Evolutionary conservation across 805 yeast genomes (phyloP), one percentile per base, ranked within the genome.

Genomic region (Tetrapisispora iriomotensis): DNA sequence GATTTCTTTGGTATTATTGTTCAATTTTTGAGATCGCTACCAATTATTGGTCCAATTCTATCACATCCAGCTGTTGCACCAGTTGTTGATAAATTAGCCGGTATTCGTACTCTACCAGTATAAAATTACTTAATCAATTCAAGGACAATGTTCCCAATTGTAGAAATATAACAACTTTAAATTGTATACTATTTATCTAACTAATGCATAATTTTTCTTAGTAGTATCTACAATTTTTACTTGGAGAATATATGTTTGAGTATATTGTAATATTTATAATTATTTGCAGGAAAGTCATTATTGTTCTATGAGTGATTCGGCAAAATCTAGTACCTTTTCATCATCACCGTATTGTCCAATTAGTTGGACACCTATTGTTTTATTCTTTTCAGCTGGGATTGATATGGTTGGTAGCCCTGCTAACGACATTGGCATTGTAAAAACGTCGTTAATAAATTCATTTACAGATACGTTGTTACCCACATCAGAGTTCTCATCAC

Each of bases 1-100:
- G 97, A 92, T 62, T 88, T 92, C 61, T 83, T 90, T 54, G 86
- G 94, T 20, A 84, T 94, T 10, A 78, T 92, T 34, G 74, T 90
- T 10, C 82, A 84, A 48, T 90, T 92, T 55, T 68, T 90, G 52
- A 72, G 96, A 59, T 81, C 94, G 6, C 61, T 90, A 50, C 98
- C 98, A 2, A 58, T 82, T 43, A 77, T 92, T 44, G 97, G 97
- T 1, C 88, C 94, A 20, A 42, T 87, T 6, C 70, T 92, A 39
- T 78, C 87, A 26, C 76, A 81, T 55, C 96, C 97, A 1, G 61
- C 65, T 7, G 62, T 92, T 23, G 95, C 95, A 4, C 97, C 97
- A 14, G 68, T 64, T 20, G 58, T 76, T 31, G 86, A 77, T 55
- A 66, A 68, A 47, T 45, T 79, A 13, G 84, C 86, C 2, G 85